phyloP scores from a whole-genome alignment of 2,329 filamentous ascomycete genomes.

The Didymella sp. region DNA sequence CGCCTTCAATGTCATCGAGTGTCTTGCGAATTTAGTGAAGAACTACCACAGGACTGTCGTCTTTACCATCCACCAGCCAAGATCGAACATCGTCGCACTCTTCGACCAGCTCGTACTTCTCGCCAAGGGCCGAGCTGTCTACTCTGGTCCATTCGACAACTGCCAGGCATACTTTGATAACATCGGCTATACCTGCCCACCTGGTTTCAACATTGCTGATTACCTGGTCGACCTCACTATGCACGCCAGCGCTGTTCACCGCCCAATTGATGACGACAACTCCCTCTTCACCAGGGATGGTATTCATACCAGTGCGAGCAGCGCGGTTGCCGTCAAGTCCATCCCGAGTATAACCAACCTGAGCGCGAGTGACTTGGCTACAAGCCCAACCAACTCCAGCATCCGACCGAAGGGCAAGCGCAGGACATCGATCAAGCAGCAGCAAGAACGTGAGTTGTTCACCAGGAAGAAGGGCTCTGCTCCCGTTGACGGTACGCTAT shows the following conservation, averaged over 20 bases:
- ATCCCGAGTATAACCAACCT: conserved; percentile 82
- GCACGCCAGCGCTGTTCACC: conserved; percentile 75
- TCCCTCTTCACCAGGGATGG: conserved; percentile 67
- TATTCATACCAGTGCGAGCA: conserved; percentile 79
- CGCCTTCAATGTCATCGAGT: conserved; percentile 97
- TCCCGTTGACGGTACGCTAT: conserved; percentile 58
- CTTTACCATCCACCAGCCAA: conserved; percentile 97
- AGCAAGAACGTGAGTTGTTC: conserved; percentile 89
- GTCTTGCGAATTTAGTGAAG: conserved; percentile 91
- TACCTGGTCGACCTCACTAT: conserved; percentile 97
- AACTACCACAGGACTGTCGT: conserved; percentile 96
- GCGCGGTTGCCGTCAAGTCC: conserved; percentile 86
- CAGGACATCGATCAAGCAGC: conserved; percentile 79
- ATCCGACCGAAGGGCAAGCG: conserved; percentile 73
- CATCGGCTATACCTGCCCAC: conserved; percentile 90
- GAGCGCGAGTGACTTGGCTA: conserved; percentile 67
- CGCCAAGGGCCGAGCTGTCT: conserved; percentile 87
- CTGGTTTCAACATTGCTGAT: conserved; percentile 98
- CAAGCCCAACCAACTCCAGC: conserved; percentile 67
- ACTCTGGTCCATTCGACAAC: conserved; percentile 85
- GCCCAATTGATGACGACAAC: conserved; percentile 63
- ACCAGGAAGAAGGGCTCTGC: conserved; percentile 76
- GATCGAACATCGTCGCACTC: conserved; percentile 96
- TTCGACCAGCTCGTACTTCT: conserved; percentile 94
- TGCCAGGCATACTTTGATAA: conserved; percentile 94